Conservation (phyloP, 2,329 filamentous ascomycete genomes). For the Didymella glomerata region DNA sequence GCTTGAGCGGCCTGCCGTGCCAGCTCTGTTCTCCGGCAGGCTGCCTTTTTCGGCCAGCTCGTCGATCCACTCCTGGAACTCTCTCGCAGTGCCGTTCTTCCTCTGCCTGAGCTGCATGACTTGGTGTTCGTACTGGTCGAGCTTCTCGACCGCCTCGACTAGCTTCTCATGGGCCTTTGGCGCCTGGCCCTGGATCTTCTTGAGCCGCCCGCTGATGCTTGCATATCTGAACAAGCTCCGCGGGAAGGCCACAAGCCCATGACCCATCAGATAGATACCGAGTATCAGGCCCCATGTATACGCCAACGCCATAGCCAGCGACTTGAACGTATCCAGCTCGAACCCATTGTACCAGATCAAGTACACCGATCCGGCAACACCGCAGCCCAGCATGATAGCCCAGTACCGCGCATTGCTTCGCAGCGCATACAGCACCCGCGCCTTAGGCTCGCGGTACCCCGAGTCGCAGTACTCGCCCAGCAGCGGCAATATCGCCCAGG, state of each 20-base stretch:
- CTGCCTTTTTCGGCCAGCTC: slow-evolving; percentile 83
- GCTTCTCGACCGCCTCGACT: slow-evolving; percentile 79
- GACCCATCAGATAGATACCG: slow-evolving; percentile 97
- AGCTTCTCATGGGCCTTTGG: slow-evolving; percentile 86
- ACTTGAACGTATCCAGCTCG: slow-evolving; percentile 76
- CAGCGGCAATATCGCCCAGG: slow-evolving; percentile 92
- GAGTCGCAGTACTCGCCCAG: slow-evolving; percentile 95
- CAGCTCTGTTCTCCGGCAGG: slow-evolving; percentile 66
- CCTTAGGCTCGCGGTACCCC: slow-evolving; percentile 86
- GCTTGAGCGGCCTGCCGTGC: slow-evolving; percentile 34
- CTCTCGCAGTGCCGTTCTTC: slow-evolving; percentile 77
- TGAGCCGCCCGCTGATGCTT: slow-evolving; percentile 76
- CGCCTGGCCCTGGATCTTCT: slow-evolving; percentile 78
- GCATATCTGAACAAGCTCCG: slow-evolving; percentile 81
- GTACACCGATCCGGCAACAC: slow-evolving; percentile 78
- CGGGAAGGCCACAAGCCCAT: slow-evolving; percentile 91
- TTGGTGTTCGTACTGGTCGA: slow-evolving; percentile 84
- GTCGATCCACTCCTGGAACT: slow-evolving; percentile 94
- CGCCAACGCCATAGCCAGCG: slow-evolving; percentile 87
- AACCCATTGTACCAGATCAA: slow-evolving; percentile 81
- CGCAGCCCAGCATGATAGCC: slow-evolving; percentile 76
- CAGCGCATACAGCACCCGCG: slow-evolving; percentile 82
- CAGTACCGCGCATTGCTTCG: slow-evolving; percentile 90
- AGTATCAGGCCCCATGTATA: slow-evolving; percentile 93
- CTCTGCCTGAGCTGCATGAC: slow-evolving; percentile 80